Base-by-base conservation (phyloP, 2,329 filamentous ascomycete genomes). In the Calonectria naviculata region DNA sequence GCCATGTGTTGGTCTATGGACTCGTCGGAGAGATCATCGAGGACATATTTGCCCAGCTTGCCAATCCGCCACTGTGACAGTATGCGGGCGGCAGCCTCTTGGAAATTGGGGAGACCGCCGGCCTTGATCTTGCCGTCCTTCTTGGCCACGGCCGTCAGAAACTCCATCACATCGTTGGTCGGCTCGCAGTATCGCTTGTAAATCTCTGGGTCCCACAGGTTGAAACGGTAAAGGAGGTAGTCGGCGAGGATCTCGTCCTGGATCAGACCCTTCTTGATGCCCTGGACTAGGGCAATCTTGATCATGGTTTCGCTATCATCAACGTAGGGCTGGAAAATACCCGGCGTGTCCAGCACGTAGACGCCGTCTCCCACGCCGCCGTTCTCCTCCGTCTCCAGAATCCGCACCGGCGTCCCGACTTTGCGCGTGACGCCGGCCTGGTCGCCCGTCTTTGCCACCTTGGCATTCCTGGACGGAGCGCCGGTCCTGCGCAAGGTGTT, bases 261-360 rank as follows among this genome's bases (percentile, higher is more conserved):
- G 65, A 99, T 92, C 42, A 98, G 89, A 0, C 93, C 94, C 81
- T 98, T 95, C 82, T 97, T 97, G 66, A 99, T 95, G 81, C 93
- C 94, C 24, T 96, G 95, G 63, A 94, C 95, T 1, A 98, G 89
- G 2, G 95, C 93, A n/a, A 99, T 89, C 83, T 98, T 98, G 73
- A 99, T 87, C 97, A 99, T 99, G 54, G 92, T 91, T 81, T 97
- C 93, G 19, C 93, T 89, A 78, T 97, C 91, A 0, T 93, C 89
- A 31, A 98, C 93, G 81, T 97, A 98, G 0, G 97, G 97, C 70
- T 98, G 91, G 82, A 98, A 99, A 10, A 99, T 95, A 58, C 97
- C 97, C 0, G 97, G 97, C 0, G 96, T 98, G 83, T 99, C 97
- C 58, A 97, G 86, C 49, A 98, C 85, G 81, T 97, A 98, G 6